phyloP scores from a whole-genome alignment of 73 alveolate species.

The Tetrahymena thermophila region DNA sequence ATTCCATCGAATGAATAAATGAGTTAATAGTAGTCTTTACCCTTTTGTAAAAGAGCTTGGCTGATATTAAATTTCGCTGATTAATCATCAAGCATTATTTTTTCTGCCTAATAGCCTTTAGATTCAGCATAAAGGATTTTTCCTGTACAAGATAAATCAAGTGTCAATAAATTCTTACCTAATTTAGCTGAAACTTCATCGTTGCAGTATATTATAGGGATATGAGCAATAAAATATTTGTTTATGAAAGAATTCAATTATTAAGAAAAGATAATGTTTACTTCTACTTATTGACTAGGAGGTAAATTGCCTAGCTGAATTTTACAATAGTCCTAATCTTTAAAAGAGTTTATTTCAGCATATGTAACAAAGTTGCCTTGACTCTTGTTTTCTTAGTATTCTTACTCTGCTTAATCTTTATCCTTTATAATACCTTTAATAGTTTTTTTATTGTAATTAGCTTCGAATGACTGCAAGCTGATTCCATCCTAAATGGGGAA shows the following conservation, averaged over 20 bases:
- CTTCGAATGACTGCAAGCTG: background rate
- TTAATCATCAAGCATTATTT: background rate
- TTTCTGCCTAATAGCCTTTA: background rate
- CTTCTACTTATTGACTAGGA: background rate
- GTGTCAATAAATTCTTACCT: background rate
- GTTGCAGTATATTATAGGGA: background rate
- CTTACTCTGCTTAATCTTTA: conserved; percentile 4
- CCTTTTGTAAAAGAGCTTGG: background rate
- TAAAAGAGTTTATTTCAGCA: background rate
- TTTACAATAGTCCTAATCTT: background rate
- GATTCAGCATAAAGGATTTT: background rate
- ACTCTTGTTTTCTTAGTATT: background rate
- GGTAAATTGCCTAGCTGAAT: conserved; percentile 12
- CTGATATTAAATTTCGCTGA: background rate
- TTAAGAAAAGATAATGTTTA: background rate
- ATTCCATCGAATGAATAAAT: background rate
- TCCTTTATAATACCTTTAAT: conserved; percentile 10
- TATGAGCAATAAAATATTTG: background rate
- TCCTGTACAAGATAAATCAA: background rate
- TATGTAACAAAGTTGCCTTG: conserved; percentile 14
- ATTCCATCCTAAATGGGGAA: background rate
- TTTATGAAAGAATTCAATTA: background rate
- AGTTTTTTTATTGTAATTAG: background rate
- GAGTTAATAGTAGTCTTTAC: background rate
- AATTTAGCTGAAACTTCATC: background rate